A percentile compares a stretch with the other conserved stretches of the same genome.
Evolutionary conservation across 768 basidiomycete species (phyloP).

Genomic region (Leccinum variicolor): DNA sequence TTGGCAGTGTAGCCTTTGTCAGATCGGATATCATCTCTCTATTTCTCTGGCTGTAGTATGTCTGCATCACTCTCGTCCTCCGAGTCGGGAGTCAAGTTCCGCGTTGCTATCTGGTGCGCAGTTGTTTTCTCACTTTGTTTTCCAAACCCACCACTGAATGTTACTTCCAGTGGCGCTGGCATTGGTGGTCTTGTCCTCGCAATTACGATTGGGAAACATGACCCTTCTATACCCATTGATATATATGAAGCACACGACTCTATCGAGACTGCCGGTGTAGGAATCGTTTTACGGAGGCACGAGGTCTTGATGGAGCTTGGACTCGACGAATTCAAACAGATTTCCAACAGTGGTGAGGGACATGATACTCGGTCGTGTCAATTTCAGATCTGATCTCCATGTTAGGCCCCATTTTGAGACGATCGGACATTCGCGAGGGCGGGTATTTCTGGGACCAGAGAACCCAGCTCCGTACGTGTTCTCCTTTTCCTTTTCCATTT

Average conservation of each 20-base stretch:
- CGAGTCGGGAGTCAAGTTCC: constrained; percentile 7
- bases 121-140: background rate
- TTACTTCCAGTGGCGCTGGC: constrained; percentile 32
- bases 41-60: background rate
- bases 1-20: too few relatives aligned
- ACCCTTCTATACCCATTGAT: constrained; percentile 33
- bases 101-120: constrained; percentile 24
- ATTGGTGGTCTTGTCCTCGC: constrained; percentile 44
- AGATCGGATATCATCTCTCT: background rate
- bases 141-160: background rate
- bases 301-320: constrained; percentile 41
- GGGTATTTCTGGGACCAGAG: constrained; percentile 32
- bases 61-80: background rate
- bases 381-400: background rate
- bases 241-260: constrained; percentile 45
- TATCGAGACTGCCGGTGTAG: constrained; percentile 37
- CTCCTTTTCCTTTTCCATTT: background rate
- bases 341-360: constrained; percentile 15
- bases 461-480: constrained; percentile 17
- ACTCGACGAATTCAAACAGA: constrained; percentile 30
- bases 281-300: constrained; percentile 45
- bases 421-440: constrained; percentile 30
- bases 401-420: background rate
- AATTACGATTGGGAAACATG: constrained; percentile 32
- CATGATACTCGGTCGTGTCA: background rate